Conservation (phyloP, 192 early-diverging fungal species). For the Linnemannia schmuckeri region DNA sequence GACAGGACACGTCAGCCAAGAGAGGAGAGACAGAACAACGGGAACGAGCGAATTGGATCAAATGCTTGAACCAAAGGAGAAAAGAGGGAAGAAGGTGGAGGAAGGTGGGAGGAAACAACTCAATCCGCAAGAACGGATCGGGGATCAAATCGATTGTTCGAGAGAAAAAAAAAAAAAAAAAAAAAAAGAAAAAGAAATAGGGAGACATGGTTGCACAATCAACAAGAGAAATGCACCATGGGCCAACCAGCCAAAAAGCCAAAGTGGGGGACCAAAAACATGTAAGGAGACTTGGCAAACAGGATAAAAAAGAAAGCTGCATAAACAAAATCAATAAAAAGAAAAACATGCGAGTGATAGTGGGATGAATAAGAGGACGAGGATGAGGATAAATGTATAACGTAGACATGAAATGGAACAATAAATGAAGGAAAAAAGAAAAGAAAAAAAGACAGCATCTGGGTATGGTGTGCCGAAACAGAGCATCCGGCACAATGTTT, state of each 20-base stretch:
- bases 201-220: background rate
- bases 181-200: background rate
- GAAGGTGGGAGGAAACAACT: background rate
- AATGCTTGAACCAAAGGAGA: background rate
- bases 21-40: background rate
- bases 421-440: background rate
- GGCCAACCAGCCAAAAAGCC: background rate
- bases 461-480: constrained; percentile 4
- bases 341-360: background rate
- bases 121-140: background rate
- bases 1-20: background rate
- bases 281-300: background rate
- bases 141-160: background rate
- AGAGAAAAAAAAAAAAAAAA: background rate
- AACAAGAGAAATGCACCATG: background rate
- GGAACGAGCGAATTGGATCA: background rate
- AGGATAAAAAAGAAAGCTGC: background rate
- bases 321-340: background rate
- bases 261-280: background rate
- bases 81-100: background rate
- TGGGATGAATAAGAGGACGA: background rate
- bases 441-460: background rate
- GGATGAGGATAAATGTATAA: background rate
- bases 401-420: background rate
- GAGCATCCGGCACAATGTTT: background rate